These are phyloP conservation scores for Fusarium sp. DNA, from an alignment of 2,329 filamentous ascomycete species.

Conservation along the genomic window DNA sequence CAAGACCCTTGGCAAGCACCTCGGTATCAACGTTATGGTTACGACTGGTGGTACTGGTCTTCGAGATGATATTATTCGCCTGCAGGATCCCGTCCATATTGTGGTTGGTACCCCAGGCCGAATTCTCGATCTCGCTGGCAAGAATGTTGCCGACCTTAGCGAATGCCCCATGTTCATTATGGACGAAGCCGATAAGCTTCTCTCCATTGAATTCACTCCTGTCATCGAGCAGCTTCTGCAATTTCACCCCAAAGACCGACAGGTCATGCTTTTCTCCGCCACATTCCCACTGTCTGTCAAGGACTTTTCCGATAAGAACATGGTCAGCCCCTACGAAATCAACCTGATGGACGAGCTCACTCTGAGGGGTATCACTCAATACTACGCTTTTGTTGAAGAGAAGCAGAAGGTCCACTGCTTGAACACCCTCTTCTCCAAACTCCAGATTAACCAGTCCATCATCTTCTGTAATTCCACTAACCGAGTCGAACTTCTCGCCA, in stretches of 20 bases:
- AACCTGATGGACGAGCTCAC: conserved; percentile 99
- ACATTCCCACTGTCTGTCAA: conserved; percentile 98
- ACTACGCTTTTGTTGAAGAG: conserved; percentile 99
- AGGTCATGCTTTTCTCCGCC: conserved; percentile 99
- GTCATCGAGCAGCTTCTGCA: conserved; percentile 96
- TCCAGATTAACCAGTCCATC: conserved; percentile 99
- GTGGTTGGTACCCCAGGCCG: conserved; percentile 96
- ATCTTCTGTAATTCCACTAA: conserved; percentile 99
- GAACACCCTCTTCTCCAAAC: conserved; percentile 98
- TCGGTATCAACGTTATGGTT: conserved; percentile 99
- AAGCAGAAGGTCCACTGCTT: conserved; percentile 99
- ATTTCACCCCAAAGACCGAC: conserved; percentile 96
- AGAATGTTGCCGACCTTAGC: conserved; percentile 95
- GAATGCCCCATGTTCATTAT: conserved; percentile 99
- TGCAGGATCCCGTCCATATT: conserved; percentile 95
- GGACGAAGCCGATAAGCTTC: conserved; percentile 98
- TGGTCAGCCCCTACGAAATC: conserved; percentile 96
- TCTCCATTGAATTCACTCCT: conserved; percentile 96
- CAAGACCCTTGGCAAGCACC: conserved; percentile 97
- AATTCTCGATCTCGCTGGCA: conserved; percentile 95
- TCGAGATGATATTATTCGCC: conserved; percentile 94
- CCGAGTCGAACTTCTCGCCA: conserved; percentile 94
- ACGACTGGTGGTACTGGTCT: conserved; percentile 96
- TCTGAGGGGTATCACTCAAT: conserved; percentile 96
- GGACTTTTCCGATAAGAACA: conserved; percentile 98